A percentile compares a stretch with the other conserved stretches of the same genome.
Evolutionary conservation across 306 rosid genomes (phyloP).

Genomic region (Echinosophora koreensis): DNA sequence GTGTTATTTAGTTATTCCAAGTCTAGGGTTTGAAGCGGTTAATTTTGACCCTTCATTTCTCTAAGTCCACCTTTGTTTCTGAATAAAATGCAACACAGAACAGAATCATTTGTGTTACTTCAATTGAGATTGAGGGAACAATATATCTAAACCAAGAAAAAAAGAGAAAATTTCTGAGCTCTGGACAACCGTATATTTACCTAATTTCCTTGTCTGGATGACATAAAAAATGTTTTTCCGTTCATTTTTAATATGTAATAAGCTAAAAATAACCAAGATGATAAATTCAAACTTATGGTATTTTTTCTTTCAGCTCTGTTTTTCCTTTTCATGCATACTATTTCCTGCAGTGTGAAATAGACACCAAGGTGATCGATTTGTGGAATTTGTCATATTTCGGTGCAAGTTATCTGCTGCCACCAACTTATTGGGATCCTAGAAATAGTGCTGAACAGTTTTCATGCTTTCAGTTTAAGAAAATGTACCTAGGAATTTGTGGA

Average conservation of each 20-base stretch:
- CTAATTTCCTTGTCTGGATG: neutral
- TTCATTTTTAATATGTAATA: neutral
- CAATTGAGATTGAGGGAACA: neutral
- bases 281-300: neutral
- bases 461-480: too few relatives aligned
- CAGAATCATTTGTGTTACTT: neutral
- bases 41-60: neutral
- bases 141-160: neutral
- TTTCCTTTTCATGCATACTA: slow-evolving; percentile 6
- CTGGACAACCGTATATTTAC: slow-evolving; percentile 7
- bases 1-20: neutral
- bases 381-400: slow-evolving; percentile 25
- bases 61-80: neutral
- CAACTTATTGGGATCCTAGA: slow-evolving; percentile 35
- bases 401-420: slow-evolving; percentile 16
- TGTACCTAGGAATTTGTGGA: slow-evolving; percentile 34
- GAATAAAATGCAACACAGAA: neutral
- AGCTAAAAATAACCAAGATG: neutral
- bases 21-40: slow-evolving; percentile 36
- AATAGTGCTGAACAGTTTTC: slow-evolving; percentile 25
- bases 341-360: slow-evolving; percentile 14
- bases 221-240: neutral
- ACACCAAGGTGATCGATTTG: neutral
- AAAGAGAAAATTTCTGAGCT: slow-evolving; percentile 1
- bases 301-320: slow-evolving; percentile 9